phyloP scores from a whole-genome alignment of 1,284 basidiomycete genomes.

The Irpex sp. region DNA sequence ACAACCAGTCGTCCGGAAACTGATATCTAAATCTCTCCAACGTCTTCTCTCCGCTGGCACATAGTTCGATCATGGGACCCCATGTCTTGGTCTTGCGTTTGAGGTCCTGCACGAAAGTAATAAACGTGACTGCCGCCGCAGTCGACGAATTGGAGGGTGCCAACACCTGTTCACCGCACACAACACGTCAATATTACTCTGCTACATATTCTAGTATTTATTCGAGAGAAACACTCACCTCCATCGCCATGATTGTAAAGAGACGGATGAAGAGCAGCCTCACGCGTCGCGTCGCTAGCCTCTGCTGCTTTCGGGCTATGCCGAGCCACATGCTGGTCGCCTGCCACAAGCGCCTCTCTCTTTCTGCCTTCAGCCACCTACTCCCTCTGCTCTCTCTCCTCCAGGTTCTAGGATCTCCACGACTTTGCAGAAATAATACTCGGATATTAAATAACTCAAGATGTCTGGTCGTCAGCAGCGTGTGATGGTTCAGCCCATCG shows the following conservation, averaged over 20 bases:
- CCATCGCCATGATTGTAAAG: conserved; percentile 28
- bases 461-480: conserved; percentile 92
- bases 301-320: conserved; percentile 9
- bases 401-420: not conserved
- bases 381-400: conserved; percentile 9
- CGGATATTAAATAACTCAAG: conserved; percentile 30
- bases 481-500: conserved; percentile 98
- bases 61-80: conserved; percentile 96
- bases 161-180: conserved; percentile 27
- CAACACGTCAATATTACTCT: not conserved
- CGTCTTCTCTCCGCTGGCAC: conserved; percentile 93
- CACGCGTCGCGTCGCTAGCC: conserved; percentile 28
- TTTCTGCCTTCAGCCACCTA: conserved; percentile 6
- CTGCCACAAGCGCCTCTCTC: conserved; percentile 5
- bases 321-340: conserved; percentile 9
- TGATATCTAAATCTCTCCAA: conserved; percentile 96
- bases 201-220: not conserved
- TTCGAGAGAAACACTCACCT: conserved; percentile 21
- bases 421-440: conserved; percentile 17
- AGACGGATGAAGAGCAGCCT: conserved; percentile 18
- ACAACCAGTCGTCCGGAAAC: conserved; percentile 97
- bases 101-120: conserved; percentile 98
- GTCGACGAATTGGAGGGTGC: conserved; percentile 77
- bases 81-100: conserved; percentile 96
- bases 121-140: conserved; percentile 96